These are phyloP conservation scores for Ceriops tagal DNA, from an alignment of 345 rosid genomes.

Conservation along the genomic window DNA sequence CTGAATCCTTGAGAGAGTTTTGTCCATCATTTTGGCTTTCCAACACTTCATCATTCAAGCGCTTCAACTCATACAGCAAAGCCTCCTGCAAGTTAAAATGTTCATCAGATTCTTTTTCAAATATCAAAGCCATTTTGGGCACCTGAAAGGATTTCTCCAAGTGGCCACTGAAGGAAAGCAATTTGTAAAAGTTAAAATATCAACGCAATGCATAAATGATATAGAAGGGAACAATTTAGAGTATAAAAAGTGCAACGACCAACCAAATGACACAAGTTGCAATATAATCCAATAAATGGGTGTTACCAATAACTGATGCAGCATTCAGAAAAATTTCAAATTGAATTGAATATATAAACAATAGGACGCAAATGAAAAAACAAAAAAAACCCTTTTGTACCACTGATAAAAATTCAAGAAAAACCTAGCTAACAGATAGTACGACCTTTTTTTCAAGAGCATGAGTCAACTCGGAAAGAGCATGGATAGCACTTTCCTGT, in stretches of 20 bases:
- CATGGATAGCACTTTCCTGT: conserved; percentile 28
- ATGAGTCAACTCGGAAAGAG: conserved; percentile 27
- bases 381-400: no score
- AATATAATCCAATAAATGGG: no score
- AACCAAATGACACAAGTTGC: background rate
- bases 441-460: conserved; percentile 22
- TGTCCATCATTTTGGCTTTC: conserved; percentile 58
- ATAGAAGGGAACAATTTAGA: background rate
- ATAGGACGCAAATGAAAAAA: no score
- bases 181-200: no score
- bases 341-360: no score
- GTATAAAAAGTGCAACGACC: background rate
- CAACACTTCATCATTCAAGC: conserved; percentile 59
- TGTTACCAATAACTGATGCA: no score
- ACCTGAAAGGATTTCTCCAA: background rate
- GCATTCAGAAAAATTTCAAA: no score
- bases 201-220: background rate
- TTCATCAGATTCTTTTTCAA: conserved; percentile 21
- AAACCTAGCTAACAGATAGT: background rate
- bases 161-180: no score
- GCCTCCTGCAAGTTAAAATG: conserved; percentile 53
- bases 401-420: no score
- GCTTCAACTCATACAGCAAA: conserved; percentile 60
- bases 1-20: conserved; percentile 54
- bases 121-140: background rate